Percentiles rank a stretch among this genome's conserved stretches.
Conservation (phyloP, 495 filamentous ascomycete species). For the Lichina pygmaea region DNA sequence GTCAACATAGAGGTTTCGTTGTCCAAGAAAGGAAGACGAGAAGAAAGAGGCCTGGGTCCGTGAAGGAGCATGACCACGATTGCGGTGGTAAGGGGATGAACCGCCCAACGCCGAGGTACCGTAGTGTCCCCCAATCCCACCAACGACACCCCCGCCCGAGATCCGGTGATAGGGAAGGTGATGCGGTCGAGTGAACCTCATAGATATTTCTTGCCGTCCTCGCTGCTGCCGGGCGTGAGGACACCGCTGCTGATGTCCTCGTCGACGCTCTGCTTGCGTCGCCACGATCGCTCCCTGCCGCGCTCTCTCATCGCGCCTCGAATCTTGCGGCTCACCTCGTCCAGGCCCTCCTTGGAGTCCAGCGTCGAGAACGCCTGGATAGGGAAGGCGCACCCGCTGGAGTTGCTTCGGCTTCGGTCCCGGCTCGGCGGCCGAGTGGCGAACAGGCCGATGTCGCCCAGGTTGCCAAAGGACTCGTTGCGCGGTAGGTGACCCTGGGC, state of each 20-base stretch:
- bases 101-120: no score
- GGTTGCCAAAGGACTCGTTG: slow-evolving; percentile 80
- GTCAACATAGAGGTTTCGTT: no score
- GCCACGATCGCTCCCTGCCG: slow-evolving; percentile 27
- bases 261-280: slow-evolving; percentile 15
- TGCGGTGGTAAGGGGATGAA: no score
- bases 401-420: slow-evolving; percentile 35
- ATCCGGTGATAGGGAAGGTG: no score
- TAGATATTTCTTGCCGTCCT: neutral
- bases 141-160: no score
- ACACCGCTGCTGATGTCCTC: neutral
- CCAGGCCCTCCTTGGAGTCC: slow-evolving; percentile 40
- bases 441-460: slow-evolving; percentile 67
- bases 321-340: slow-evolving; percentile 66
- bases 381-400: slow-evolving; percentile 17
- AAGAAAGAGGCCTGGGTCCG: no score
- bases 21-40: no score
- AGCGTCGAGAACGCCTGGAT: slow-evolving; percentile 42
- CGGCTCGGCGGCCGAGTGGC: slow-evolving; percentile 57
- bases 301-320: slow-evolving; percentile 71
- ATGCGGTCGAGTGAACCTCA: neutral
- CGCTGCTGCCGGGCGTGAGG: neutral
- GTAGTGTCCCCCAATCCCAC: no score
- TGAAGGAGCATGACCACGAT: no score
- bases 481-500: slow-evolving; percentile 33